These are phyloP conservation scores for Cladosporium sp. DNA, from an alignment of 2,329 filamentous ascomycete species.

Conservation along the genomic window DNA sequence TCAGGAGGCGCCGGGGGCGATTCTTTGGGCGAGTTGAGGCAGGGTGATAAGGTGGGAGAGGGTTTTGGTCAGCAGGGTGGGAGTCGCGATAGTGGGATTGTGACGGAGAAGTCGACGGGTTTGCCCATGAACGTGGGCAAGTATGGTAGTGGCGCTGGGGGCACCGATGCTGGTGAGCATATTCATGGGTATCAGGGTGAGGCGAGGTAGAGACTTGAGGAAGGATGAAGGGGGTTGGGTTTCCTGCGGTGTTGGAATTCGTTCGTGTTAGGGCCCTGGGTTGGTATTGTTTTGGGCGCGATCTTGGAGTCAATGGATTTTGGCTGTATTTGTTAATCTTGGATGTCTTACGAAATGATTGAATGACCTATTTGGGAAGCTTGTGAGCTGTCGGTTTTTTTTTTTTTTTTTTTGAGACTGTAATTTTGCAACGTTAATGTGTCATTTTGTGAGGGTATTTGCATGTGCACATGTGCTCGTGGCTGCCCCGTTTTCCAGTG, in stretches of 20 bases:
- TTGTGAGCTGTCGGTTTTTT: not conserved
- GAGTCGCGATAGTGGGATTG: constrained; percentile 18
- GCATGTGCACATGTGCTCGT: no score
- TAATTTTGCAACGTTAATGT: no score
- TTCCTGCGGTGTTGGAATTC: not conserved
- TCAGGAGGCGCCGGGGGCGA: not conserved
- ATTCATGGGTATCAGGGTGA: constrained; percentile 3
- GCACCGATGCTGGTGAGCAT: constrained; percentile 29
- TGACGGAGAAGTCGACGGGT: constrained; percentile 37
- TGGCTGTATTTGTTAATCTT: no score
- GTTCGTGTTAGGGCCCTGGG: not conserved
- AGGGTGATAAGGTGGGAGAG: not conserved
- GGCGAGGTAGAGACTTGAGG: not conserved
- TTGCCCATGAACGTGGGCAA: constrained; percentile 37
- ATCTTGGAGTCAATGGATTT: no score
- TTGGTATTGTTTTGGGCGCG: no score
- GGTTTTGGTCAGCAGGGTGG: not conserved
- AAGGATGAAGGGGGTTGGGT: not conserved
- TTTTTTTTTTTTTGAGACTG: not conserved
- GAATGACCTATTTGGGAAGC: not conserved
- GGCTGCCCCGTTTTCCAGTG: no score
- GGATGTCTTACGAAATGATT: no score
- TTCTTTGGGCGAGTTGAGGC: no score
- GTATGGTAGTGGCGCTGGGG: constrained; percentile 35
- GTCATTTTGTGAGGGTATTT: no score